Evolutionary conservation across 73 alveolate genomes (phyloP).

Genomic region (Stentor coeruleus): DNA sequence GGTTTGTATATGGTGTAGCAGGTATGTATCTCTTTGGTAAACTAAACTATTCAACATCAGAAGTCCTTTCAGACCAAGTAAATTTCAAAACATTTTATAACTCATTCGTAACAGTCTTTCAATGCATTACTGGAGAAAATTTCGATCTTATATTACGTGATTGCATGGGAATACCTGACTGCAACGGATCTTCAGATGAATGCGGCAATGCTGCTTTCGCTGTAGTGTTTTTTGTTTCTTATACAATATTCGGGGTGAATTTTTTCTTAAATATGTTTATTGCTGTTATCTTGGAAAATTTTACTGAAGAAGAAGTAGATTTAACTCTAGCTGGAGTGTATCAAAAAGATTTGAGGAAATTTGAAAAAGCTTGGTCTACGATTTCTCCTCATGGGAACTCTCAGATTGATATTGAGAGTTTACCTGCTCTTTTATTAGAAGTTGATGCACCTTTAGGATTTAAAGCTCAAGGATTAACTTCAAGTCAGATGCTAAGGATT

Average conservation of each 20-base stretch:
- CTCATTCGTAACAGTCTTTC: conserved; percentile 33
- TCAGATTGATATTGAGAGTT: conserved; percentile 29
- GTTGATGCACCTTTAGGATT: conserved; percentile 64
- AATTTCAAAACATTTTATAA: conserved; percentile 45
- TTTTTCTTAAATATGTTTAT: conserved; percentile 58
- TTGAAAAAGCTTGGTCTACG: conserved; percentile 42
- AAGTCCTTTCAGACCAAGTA: conserved; percentile 33
- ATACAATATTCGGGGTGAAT: conserved; percentile 34
- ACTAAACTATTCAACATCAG: neutral
- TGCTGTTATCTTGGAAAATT: conserved; percentile 60
- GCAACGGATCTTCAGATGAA: conserved; percentile 24
- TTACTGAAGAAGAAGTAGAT: conserved; percentile 36
- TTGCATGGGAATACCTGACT: conserved; percentile 43
- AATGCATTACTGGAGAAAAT: conserved; percentile 51
- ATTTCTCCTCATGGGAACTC: conserved; percentile 47
- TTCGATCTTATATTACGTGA: conserved; percentile 51
- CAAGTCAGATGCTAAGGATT: conserved; percentile 36
- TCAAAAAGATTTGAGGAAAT: conserved; percentile 42
- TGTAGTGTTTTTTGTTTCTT: conserved; percentile 32
- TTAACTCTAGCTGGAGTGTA: conserved; percentile 34
- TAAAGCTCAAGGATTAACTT: conserved; percentile 38
- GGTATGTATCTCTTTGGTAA: conserved; percentile 54
- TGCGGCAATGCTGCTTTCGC: conserved; percentile 39
- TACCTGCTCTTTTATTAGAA: conserved; percentile 37
- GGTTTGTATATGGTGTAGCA: conserved; percentile 50